Conservation (phyloP, 2,329 filamentous ascomycete genomes). For the Biscogniauxia mediterranea region DNA sequence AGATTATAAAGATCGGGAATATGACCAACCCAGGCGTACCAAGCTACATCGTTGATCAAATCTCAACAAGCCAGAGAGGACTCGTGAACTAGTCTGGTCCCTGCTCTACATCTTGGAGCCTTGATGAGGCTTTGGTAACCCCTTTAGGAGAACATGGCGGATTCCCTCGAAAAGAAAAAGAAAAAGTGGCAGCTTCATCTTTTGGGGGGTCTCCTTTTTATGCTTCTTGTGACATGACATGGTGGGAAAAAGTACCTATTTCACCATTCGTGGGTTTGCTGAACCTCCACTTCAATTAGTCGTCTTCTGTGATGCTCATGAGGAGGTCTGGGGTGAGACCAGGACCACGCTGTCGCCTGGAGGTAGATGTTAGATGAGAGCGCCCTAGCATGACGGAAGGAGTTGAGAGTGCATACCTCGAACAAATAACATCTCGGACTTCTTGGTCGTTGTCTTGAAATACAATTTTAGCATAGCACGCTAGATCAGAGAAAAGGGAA, state of each 20-base stretch:
- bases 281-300: not conserved
- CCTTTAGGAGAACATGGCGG: too few species aligned
- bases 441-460: conserved; percentile 82
- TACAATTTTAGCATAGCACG: conserved; percentile 2
- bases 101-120: not conserved
- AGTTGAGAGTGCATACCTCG: conserved; percentile 64
- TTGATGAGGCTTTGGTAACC: not conserved
- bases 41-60: not conserved
- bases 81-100: not conserved
- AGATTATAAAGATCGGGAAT: not conserved
- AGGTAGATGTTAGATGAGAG: conserved; percentile 22
- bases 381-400: conserved; percentile 18
- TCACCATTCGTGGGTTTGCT: not conserved
- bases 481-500: conserved; percentile 2
- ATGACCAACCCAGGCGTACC: not conserved
- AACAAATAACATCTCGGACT: conserved; percentile 98
- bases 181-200: not conserved
- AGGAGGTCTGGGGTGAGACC: conserved; percentile 60
- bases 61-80: not conserved
- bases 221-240: not conserved
- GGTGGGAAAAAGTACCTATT: not conserved
- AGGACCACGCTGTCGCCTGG: conserved; percentile 71
- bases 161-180: not conserved
- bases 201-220: not conserved
- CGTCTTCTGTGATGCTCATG: conserved; percentile 27